Evolutionary conservation across 75 land plant genomes (phyloP).

Genomic region (Sequoiadendron giganteum): DNA sequence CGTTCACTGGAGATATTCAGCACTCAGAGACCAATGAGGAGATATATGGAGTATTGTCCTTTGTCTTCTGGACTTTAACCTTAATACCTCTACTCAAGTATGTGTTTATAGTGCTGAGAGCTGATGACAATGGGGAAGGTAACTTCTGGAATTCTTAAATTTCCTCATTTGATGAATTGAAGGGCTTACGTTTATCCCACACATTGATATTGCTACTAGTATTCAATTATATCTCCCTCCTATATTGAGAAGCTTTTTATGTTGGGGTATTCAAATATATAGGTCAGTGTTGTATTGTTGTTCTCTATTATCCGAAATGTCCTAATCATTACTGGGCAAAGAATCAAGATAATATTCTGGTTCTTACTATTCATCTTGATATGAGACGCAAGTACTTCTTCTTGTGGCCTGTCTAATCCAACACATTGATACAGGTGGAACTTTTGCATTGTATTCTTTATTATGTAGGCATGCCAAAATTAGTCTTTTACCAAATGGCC

Average conservation of each 20-base stretch:
- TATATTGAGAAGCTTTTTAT: background rate
- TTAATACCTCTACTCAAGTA: slow-evolving; percentile 37
- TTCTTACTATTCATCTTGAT: background rate
- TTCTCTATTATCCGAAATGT: background rate
- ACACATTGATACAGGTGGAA: slow-evolving; percentile 36
- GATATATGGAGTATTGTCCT: slow-evolving; percentile 42
- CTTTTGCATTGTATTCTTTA: slow-evolving; percentile 59
- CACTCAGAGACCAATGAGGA: slow-evolving; percentile 29
- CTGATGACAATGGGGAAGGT: slow-evolving; percentile 58
- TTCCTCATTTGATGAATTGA: background rate
- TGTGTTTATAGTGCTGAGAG: slow-evolving; percentile 40
- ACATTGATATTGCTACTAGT: background rate
- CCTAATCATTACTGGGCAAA: background rate
- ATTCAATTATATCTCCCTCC: background rate
- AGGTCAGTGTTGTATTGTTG: background rate
- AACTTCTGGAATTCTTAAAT: background rate
- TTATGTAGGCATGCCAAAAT: slow-evolving; percentile 71
- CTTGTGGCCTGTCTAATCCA: background rate
- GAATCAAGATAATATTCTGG: background rate
- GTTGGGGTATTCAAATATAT: background rate
- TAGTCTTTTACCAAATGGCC: slow-evolving; percentile 53
- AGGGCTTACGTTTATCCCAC: background rate
- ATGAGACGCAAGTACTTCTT: background rate
- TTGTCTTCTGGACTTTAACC: slow-evolving; percentile 43
- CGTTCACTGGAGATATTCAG: slow-evolving; percentile 32